Base-by-base conservation (phyloP, 2,329 filamentous ascomycete genomes). In the Penicillium janthinellum region DNA sequence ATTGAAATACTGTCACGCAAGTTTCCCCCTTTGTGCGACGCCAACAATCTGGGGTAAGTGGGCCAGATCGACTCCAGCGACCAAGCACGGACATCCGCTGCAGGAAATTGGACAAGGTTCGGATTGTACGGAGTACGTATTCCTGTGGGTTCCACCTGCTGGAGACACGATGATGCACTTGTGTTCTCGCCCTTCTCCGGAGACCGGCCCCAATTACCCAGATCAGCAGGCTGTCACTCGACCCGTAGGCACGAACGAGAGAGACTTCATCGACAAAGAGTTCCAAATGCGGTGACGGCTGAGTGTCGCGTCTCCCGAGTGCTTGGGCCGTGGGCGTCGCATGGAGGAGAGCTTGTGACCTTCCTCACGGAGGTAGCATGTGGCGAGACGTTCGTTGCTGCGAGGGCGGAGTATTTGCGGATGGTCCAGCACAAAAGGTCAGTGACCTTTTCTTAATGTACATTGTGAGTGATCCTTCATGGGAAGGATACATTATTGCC, bases 21-120 rank as follows among this genome's bases (percentile, higher is more conserved):
- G 47, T 56, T 17, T 17, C 50, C 44, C 55, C 57, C 41, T 63
- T 61, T 58, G 57, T 63, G 51, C 38, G 49, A 62, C 59, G 49
- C 56, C 55, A 42, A 61, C 60, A 64, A 69, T 70, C 67, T 64
- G 67, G 67, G 67, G 67, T 68, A 70, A 63, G 66, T 70, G 67
- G 67, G 65, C 66, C 66, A 63, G 66, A 69, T 69, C 66, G 52
- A 61, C 57, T 65, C 52, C 48, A 60, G 28, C 54, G n/a, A 62
- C 42, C 54, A 62, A 65, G 67, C 66, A 68, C 66, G 60, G 67
- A 69, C 66, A 66, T 69, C 67, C 63, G 67, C 66, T 68, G 67
- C 67, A 69, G 65, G 66, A 58, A 65, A 68, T 66, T 17, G 31
- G 60, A 64, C 66, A 55, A 57, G 62, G 61, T 59, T 68, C 53